A percentile compares a stretch with the other conserved stretches of the same genome.
These are phyloP conservation scores for Theileria annulata DNA, from an alignment of 169 alveolate species.

Conservation along the genomic window DNA sequence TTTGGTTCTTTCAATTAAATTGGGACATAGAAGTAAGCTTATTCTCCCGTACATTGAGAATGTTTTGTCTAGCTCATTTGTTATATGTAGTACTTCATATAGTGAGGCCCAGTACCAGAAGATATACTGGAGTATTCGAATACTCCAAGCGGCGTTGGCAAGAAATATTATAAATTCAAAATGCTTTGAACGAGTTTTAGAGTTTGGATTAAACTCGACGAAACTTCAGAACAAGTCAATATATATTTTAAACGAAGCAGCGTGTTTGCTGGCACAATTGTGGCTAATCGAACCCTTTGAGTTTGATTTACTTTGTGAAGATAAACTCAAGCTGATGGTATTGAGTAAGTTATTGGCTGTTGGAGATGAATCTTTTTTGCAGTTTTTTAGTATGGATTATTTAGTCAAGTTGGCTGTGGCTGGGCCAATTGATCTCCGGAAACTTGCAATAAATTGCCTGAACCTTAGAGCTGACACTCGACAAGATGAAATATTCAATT, in stretches of 20 bases:
- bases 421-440: slow-evolving; percentile 5
- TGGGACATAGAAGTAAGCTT: neutral
- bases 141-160: slow-evolving; percentile 17
- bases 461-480: neutral
- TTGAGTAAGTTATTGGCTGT: neutral
- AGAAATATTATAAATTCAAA: neutral
- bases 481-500: neutral
- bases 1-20: neutral
- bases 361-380: neutral
- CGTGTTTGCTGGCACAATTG: slow-evolving; percentile 14
- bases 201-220: neutral
- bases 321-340: slow-evolving; percentile 14
- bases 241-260: slow-evolving; percentile 23
- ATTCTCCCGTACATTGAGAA: neutral
- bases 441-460: slow-evolving; percentile 3
- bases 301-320: neutral
- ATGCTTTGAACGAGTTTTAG: neutral
- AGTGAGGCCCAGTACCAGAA: slow-evolving; percentile 5
- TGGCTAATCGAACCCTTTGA: slow-evolving; percentile 23
- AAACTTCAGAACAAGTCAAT: slow-evolving; percentile 9
- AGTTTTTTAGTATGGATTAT: neutral
- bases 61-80: neutral
- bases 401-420: neutral
- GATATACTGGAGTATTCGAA: slow-evolving; percentile 12
- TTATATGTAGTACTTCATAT: neutral